These are phyloP conservation scores for Microdochium bolleyi DNA, from an alignment of 2,329 filamentous ascomycete species.

Conservation along the genomic window DNA sequence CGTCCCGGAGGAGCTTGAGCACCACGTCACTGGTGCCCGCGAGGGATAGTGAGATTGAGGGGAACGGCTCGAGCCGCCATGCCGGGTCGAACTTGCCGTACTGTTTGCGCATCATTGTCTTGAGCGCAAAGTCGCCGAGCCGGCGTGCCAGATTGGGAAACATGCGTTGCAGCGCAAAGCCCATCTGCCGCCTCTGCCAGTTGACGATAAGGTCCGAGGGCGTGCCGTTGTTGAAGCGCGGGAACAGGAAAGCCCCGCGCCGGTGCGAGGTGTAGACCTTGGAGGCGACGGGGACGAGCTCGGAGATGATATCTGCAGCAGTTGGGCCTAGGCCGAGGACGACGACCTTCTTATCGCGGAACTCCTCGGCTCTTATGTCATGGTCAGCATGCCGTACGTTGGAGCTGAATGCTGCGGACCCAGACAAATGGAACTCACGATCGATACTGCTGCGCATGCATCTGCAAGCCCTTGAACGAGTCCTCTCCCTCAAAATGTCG, in stretches of 20 bases:
- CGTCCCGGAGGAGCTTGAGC: constrained; percentile 14
- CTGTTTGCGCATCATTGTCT: constrained; percentile 6
- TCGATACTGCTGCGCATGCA: constrained; percentile 29
- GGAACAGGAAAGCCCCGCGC: constrained; percentile 25
- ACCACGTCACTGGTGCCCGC: constrained; percentile 17
- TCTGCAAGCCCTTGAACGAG: constrained; percentile 25
- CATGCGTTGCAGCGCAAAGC: constrained; percentile 17
- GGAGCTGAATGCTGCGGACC: background rate
- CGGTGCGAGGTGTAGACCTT: constrained; percentile 33
- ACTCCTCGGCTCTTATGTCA: constrained; percentile 18
- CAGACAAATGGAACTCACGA: constrained; percentile 9
- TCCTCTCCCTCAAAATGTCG: constrained; percentile 25
- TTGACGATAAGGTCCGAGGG: constrained; percentile 25
- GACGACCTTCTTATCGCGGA: constrained; percentile 31
- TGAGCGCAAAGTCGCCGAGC: constrained; percentile 9
- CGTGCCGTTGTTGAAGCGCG: constrained; percentile 19
- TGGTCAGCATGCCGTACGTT: constrained; percentile 3
- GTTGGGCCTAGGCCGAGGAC: constrained; percentile 34
- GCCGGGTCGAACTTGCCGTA: constrained; percentile 17
- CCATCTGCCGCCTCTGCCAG: constrained; percentile 19
- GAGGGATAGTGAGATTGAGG: constrained; percentile 13
- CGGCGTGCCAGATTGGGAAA: constrained; percentile 7
- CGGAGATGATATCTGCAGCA: constrained; percentile 23
- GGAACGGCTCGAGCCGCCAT: constrained; percentile 20
- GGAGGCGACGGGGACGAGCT: constrained; percentile 22